Conservation (phyloP, 768 basidiomycete genomes). For the Suillus americanus region DNA sequence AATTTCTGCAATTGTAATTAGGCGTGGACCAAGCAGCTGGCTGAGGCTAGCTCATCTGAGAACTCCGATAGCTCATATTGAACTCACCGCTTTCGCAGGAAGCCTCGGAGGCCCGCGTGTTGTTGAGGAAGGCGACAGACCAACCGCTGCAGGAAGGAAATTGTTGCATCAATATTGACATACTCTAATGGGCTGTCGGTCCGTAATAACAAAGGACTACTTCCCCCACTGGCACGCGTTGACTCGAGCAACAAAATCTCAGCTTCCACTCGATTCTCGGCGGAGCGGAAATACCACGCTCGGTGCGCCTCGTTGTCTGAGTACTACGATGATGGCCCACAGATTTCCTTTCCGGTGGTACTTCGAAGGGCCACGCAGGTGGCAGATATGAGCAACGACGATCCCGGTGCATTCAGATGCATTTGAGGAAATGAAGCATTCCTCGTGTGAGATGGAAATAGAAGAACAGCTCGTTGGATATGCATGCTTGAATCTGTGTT, state of each 20-base stretch:
- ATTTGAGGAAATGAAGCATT: slow-evolving; percentile 1
- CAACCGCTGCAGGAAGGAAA: slow-evolving; percentile 2
- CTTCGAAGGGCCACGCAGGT: slow-evolving; percentile 10
- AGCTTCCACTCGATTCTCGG: slow-evolving; percentile 15
- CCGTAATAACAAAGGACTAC: slow-evolving; percentile 5
- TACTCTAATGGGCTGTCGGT: slow-evolving; percentile 20
- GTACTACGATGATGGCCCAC: slow-evolving; percentile 3
- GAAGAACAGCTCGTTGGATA: neutral
- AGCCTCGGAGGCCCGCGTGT: slow-evolving; percentile 18
- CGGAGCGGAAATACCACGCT: slow-evolving; percentile 26
- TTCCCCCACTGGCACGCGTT: slow-evolving; percentile 10
- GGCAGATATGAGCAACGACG: slow-evolving; percentile 20
- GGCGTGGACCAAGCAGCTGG: neutral
- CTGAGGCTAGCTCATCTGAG: slow-evolving; percentile 7
- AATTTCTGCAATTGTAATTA: slow-evolving; percentile 3
- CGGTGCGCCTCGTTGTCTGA: slow-evolving; percentile 24
- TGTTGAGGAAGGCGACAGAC: slow-evolving; percentile 2
- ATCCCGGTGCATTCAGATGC: slow-evolving; percentile 14
- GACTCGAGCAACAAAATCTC: slow-evolving; percentile 3
- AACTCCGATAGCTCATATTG: slow-evolving; percentile 14
- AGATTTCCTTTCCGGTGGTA: slow-evolving; percentile 23
- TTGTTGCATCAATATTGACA: slow-evolving; percentile 19
- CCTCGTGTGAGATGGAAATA: slow-evolving; percentile 3
- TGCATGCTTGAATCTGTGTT: neutral
- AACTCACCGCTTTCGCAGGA: slow-evolving; percentile 14